Evolutionary conservation across 768 basidiomycete genomes (phyloP).

Genomic region (Russula earlei): DNA sequence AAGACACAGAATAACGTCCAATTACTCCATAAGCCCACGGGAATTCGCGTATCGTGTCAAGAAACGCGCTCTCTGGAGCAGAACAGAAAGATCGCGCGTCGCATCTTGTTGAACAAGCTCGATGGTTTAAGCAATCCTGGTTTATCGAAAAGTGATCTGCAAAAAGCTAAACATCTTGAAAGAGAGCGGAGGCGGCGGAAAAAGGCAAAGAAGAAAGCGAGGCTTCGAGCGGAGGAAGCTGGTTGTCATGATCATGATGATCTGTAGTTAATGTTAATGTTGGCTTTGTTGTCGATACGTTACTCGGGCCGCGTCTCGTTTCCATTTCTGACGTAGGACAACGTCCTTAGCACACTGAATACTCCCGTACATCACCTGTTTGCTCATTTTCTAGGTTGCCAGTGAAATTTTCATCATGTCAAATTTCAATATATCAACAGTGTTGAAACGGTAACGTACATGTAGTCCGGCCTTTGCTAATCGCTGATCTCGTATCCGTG

Average conservation of each 20-base stretch:
- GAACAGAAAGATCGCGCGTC: slow-evolving; percentile 73
- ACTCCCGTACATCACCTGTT: neutral
- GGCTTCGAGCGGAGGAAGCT: slow-evolving; percentile 4
- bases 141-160: slow-evolving; percentile 27
- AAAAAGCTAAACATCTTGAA: slow-evolving; percentile 30
- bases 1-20: slow-evolving; percentile 91
- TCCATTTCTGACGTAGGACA: too few relatives aligned
- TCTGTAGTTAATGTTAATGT: neutral
- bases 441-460: slow-evolving; percentile 16
- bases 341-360: too few relatives aligned
- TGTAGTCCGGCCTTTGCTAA: neutral
- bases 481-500: neutral
- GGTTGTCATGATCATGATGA: neutral
- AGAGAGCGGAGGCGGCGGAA: slow-evolving; percentile 31
- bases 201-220: slow-evolving; percentile 24
- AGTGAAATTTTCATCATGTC: slow-evolving; percentile 8
- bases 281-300: too few relatives aligned
- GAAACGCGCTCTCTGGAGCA: slow-evolving; percentile 75
- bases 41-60: slow-evolving; percentile 79
- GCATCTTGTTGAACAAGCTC: slow-evolving; percentile 68
- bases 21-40: slow-evolving; percentile 80
- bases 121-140: slow-evolving; percentile 61
- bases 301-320: neutral
- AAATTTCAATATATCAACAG: slow-evolving; percentile 18
- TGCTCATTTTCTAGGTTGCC: neutral